These are phyloP conservation scores for Amauroascus verrucosus DNA, from an alignment of 2,329 filamentous ascomycete genomes.

Conservation along the genomic window DNA sequence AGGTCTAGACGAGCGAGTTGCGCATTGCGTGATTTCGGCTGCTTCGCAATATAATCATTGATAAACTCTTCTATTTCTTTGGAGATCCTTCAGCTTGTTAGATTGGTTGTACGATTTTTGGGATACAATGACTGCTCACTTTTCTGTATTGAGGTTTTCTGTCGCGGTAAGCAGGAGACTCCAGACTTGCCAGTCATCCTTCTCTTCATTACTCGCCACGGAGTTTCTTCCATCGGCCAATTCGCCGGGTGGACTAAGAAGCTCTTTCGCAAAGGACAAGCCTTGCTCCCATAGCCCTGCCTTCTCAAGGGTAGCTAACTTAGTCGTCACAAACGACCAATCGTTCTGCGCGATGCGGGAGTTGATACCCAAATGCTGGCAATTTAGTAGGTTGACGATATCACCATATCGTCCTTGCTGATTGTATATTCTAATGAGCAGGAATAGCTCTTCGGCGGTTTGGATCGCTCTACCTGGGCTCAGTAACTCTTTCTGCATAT, in stretches of 20 bases:
- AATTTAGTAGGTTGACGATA: conserved; percentile 34
- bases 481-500: conserved; percentile 31
- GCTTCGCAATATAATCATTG: conserved; percentile 25
- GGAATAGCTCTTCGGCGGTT: conserved; percentile 37
- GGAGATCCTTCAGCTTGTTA: conserved; percentile 23
- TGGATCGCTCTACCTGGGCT: conserved; percentile 37
- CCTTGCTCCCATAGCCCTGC: conserved; percentile 33
- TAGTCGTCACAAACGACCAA: conserved; percentile 32
- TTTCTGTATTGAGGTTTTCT: conserved; percentile 24
- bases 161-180: conserved; percentile 31
- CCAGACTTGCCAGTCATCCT: conserved; percentile 41
- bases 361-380: conserved; percentile 32
- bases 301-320: conserved; percentile 31
- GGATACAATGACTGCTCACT: conserved; percentile 24
- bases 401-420: conserved; percentile 33
- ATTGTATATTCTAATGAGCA: conserved; percentile 37
- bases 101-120: not conserved
- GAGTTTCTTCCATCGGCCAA: conserved; percentile 21
- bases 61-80: conserved; percentile 27
- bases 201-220: conserved; percentile 24
- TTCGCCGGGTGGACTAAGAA: conserved; percentile 30
- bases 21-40: conserved; percentile 35
- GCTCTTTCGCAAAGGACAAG: conserved; percentile 27
- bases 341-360: conserved; percentile 38
- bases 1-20: conserved; percentile 31